These are phyloP conservation scores for Cicer pinnatifidum DNA, from an alignment of 306 rosid genomes.

Conservation along the genomic window DNA sequence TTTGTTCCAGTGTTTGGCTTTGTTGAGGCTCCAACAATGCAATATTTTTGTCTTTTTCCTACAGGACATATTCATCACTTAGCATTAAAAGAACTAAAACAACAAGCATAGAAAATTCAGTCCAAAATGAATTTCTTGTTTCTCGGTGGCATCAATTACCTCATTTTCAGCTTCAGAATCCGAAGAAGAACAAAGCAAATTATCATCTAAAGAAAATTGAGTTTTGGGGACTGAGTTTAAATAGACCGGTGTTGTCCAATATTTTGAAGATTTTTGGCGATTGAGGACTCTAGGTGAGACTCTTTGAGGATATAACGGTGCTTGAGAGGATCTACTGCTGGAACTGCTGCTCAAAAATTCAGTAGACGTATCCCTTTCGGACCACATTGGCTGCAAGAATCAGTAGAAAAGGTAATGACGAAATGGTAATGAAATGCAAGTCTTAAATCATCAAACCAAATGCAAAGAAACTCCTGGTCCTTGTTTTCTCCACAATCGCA, in stretches of 20 bases:
- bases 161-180: conserved; percentile 69
- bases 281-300: conserved; percentile 52
- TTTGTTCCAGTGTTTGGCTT: conserved; percentile 53
- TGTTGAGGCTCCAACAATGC: conserved; percentile 55
- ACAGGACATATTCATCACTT: conserved; percentile 48
- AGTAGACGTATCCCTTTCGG: conserved; percentile 61
- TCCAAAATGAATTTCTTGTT: conserved; percentile 24
- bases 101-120: conserved; percentile 57
- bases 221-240: conserved; percentile 50
- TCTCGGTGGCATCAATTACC: conserved; percentile 66
- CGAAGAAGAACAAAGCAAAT: conserved; percentile 50
- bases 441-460: conserved; percentile 23
- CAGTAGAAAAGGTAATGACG: neutral
- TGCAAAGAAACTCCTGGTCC: conserved; percentile 12
- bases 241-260: conserved; percentile 45
- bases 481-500: neutral
- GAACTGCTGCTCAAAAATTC: conserved; percentile 51
- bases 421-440: conserved; percentile 23
- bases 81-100: conserved; percentile 42
- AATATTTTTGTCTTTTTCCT: conserved; percentile 62
- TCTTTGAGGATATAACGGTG: conserved; percentile 61
- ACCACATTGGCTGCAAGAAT: conserved; percentile 84
- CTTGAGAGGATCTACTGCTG: conserved; percentile 43
- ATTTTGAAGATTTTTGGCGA: conserved; percentile 48
- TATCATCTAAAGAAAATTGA: conserved; percentile 54